These are phyloP conservation scores for Aphanomyces euteiches DNA, from an alignment of 352 stramenopile species.

Conservation along the genomic window DNA sequence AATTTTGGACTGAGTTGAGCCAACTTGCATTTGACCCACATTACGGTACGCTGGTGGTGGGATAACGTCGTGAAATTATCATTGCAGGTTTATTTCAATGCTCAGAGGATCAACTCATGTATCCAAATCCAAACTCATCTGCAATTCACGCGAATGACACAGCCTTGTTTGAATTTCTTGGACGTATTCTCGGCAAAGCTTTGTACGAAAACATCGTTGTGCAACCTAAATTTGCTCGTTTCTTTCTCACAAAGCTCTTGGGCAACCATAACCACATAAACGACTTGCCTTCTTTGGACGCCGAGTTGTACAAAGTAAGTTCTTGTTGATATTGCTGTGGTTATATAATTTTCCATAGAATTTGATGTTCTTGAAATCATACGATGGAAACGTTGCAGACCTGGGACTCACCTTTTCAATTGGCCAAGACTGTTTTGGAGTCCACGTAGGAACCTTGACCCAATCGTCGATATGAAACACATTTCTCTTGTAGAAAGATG, in stretches of 20 bases:
- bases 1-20: slow-evolving; percentile 92
- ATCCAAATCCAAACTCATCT: slow-evolving; percentile 90
- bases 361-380: slow-evolving; percentile 95
- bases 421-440: slow-evolving; percentile 84
- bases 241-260: slow-evolving; percentile 93
- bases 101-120: slow-evolving; percentile 82
- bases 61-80: slow-evolving; percentile 26
- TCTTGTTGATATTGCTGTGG: background rate
- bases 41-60: slow-evolving; percentile 80
- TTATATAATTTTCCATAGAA: slow-evolving; percentile 48
- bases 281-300: slow-evolving; percentile 91
- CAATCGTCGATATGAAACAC: too few species aligned
- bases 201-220: slow-evolving; percentile 96
- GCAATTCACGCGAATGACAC: slow-evolving; percentile 85
- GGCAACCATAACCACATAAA: slow-evolving; percentile 67
- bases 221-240: slow-evolving; percentile 93
- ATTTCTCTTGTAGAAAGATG: slow-evolving; percentile 44
- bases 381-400: slow-evolving; percentile 88
- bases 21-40: slow-evolving; percentile 90
- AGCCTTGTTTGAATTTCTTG: slow-evolving; percentile 94
- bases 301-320: slow-evolving; percentile 88
- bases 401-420: slow-evolving; percentile 90
- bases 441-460: slow-evolving; percentile 31
- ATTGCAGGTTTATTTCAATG: slow-evolving; percentile 45
- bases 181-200: slow-evolving; percentile 92